Evolutionary conservation across 305 asterid genomes (phyloP), one percentile per base, ranked within the genome.

Genomic region (Fraxinus ornus): DNA sequence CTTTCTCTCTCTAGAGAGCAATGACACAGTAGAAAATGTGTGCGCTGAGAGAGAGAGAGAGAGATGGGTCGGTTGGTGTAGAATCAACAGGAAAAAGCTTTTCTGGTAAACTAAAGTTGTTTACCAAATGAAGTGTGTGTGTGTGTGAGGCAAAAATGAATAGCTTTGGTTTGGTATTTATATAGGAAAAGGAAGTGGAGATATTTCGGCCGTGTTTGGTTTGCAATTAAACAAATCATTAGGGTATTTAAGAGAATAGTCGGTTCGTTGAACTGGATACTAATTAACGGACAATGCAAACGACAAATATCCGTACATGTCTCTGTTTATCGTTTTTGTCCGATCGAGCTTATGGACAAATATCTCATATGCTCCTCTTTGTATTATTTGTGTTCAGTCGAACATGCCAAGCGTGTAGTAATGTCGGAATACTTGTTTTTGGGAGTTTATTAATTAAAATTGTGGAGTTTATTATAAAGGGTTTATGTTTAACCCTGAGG

Each of bases 101-200:
- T 89, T 86, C 84, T 87, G 92, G 89, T 90, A 87, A 90, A 84
- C 92, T 62, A 89, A 88, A 87, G 94, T 92, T 84, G 94, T 91
- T 91, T 87, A 87, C 92, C 94, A 90, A 89, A 88, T 86, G 85
- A 57, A 83, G 36, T 33, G 36, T 32, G 83, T 82, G 86, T 41
- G 37, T 73, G 75, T 62, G 60, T 78, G 22, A 82, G 21, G 71
- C 64, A 22, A 83, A 52, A 77, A 24, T 24, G 62, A 12, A 28
- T 68, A 28, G 72, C 37, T 26, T 68, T 10, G 37, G 75, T 26
- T 28, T 12, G 19, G 75, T 68, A n/a, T 28, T 66, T 64, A 64
- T 22, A 9, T 13, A 3, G 33, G 7, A 17, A 52, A 17, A 52
- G 62, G 22, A 73, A 21, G 24, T 47, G 17, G 33, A 17, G 12